Conservation (phyloP, 2,329 filamentous ascomycete genomes). For the Fusarium abutilonis region DNA sequence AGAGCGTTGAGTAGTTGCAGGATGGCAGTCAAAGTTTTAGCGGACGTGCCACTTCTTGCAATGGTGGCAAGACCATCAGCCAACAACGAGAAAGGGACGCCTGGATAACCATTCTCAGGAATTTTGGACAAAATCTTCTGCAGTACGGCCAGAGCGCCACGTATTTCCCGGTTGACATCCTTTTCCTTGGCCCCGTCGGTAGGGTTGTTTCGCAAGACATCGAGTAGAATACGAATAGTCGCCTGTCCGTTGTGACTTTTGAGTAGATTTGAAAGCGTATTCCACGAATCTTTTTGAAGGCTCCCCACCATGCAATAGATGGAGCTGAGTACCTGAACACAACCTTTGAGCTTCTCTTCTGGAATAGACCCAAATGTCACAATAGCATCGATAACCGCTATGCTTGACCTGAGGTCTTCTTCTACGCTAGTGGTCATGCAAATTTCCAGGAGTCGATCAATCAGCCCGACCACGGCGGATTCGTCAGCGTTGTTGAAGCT, state of each 20-base stretch:
- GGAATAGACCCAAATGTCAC: conserved; percentile 79
- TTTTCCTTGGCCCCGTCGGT: conserved; percentile 59
- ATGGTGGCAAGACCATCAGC: conserved; percentile 66
- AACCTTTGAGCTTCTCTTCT: conserved; percentile 67
- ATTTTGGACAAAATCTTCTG: conserved; percentile 70
- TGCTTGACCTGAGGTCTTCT: conserved; percentile 73
- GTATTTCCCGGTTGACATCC: conserved; percentile 65
- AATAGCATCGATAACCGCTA: conserved; percentile 74
- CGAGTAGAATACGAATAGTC: conserved; percentile 71
- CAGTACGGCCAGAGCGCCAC: conserved; percentile 70
- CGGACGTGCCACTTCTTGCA: conserved; percentile 56
- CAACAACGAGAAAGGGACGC: conserved; percentile 67
- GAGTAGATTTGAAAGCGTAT: conserved; percentile 74
- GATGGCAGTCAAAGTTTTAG: conserved; percentile 58
- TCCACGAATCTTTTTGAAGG: conserved; percentile 73
- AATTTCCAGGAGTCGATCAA: conserved; percentile 71
- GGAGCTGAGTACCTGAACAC: conserved; percentile 75
- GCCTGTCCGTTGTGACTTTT: conserved; percentile 78
- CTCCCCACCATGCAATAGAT: conserved; percentile 73
- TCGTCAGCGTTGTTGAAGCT: conserved; percentile 76
- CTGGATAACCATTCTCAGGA: conserved; percentile 67
- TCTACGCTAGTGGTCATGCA: conserved; percentile 73
- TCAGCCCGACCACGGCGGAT: conserved; percentile 66
- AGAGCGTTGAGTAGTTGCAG: conserved; percentile 65
- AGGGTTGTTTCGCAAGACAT: conserved; percentile 65